A percentile compares a stretch with the other conserved stretches of the same genome.
Evolutionary conservation across 2,329 filamentous ascomycete species (phyloP).

Genomic region (Arthrobotrys entomopaga): DNA sequence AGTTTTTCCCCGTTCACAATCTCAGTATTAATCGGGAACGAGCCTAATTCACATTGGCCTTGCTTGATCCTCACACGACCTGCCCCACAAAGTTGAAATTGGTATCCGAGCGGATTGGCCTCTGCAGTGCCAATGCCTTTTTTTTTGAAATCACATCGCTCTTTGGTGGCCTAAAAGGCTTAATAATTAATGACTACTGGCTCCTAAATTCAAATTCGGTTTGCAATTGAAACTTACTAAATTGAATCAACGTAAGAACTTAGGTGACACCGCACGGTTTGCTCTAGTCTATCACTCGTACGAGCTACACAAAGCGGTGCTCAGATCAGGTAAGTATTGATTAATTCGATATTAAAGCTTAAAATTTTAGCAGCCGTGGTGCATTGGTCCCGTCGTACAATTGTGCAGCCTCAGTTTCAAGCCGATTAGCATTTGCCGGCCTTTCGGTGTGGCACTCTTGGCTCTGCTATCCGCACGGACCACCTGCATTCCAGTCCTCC

Average conservation of each 20-base stretch:
- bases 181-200: slow-evolving; percentile 17
- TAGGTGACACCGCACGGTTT: no score
- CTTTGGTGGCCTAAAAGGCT: not conserved
- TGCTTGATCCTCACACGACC: no score
- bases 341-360: no score
- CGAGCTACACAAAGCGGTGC: slow-evolving; percentile 4
- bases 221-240: no score
- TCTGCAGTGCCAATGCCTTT: not conserved
- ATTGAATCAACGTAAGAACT: no score
- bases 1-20: no score
- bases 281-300: not conserved
- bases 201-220: not conserved
- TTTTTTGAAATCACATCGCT: slow-evolving; percentile 5
- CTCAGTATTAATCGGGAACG: not conserved
- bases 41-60: no score
- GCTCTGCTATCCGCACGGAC: slow-evolving; percentile 38
- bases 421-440: slow-evolving; percentile 8
- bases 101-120: slow-evolving; percentile 18
- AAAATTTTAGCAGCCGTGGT: no score
- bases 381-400: slow-evolving; percentile 32
- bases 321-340: slow-evolving; percentile 16
- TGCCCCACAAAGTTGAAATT: slow-evolving; percentile 1
- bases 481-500: slow-evolving; percentile 21
- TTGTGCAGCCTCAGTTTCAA: slow-evolving; percentile 1
- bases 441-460: slow-evolving; percentile 30